Percentiles rank a stretch among this genome's conserved stretches.
These are phyloP conservation scores for Erythrophleum fordii DNA, from an alignment of 306 rosid species.

Conservation along the genomic window DNA sequence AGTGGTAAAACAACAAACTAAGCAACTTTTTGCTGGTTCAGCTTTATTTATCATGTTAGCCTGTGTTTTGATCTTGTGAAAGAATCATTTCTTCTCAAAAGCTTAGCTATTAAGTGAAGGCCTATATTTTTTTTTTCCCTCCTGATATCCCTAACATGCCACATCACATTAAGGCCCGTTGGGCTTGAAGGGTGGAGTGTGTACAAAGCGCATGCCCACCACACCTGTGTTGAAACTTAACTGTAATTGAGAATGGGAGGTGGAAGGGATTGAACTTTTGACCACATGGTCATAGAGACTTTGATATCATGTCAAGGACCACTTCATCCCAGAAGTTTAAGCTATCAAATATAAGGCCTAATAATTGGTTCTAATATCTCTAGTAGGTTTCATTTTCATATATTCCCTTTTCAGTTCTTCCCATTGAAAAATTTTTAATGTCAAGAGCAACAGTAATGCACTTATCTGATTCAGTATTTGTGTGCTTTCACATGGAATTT, in stretches of 20 bases:
- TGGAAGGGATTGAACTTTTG: neutral
- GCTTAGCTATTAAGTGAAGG: neutral
- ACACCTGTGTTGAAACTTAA: neutral
- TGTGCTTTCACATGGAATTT: neutral
- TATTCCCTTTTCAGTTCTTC: neutral
- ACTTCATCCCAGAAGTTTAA: neutral
- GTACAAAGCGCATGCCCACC: neutral
- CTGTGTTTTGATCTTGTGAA: neutral
- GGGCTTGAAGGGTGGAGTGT: neutral
- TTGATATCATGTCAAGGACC: neutral
- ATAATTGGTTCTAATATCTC: neutral
- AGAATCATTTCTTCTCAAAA: neutral
- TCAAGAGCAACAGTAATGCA: neutral
- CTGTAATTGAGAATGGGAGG: neutral
- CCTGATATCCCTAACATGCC: neutral
- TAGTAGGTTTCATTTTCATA: conserved; percentile 1
- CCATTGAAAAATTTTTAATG: neutral
- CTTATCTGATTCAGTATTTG: neutral
- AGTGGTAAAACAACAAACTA: neutral
- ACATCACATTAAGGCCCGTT: neutral
- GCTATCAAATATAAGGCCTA: neutral
- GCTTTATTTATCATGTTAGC: neutral
- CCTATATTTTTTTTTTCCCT: neutral
- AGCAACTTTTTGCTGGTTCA: neutral
- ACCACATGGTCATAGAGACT: neutral